These are phyloP conservation scores for Phytopythium montanum DNA, from an alignment of 352 stramenopile genomes.

Conservation along the genomic window DNA sequence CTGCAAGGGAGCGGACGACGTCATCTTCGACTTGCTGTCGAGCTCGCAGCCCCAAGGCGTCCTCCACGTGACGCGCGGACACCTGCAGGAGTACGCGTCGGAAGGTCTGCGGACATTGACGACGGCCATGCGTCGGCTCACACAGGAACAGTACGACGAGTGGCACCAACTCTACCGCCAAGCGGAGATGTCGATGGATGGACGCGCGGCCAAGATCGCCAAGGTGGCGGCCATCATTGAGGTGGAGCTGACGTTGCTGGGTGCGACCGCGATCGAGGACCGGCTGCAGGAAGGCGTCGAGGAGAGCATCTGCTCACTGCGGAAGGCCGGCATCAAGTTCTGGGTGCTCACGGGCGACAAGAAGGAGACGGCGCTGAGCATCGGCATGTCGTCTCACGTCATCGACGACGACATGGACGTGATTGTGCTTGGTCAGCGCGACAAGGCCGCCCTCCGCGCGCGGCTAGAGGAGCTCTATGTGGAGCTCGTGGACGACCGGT, in stretches of 20 bases:
- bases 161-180: conserved; percentile 72
- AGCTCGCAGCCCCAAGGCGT: conserved; percentile 72
- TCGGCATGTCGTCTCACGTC: conserved; percentile 87
- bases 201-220: conserved; percentile 68
- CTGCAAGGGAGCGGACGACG: conserved; percentile 82
- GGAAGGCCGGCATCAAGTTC: conserved; percentile 94
- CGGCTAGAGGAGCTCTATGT: conserved; percentile 84
- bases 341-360: conserved; percentile 95
- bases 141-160: conserved; percentile 64
- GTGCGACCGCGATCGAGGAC: conserved; percentile 92
- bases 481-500: conserved; percentile 86
- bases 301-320: conserved; percentile 90
- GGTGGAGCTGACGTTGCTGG: conserved; percentile 82
- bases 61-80: conserved; percentile 69
- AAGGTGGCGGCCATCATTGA: conserved; percentile 81
- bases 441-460: conserved; percentile 70
- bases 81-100: conserved; percentile 82
- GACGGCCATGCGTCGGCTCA: conserved; percentile 65
- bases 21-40: conserved; percentile 72
- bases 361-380: conserved; percentile 85
- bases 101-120: conserved; percentile 76
- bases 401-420: conserved; percentile 91
- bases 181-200: conserved; percentile 73
- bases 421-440: conserved; percentile 77
- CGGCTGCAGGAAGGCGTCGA: conserved; percentile 91